A percentile compares a stretch with the other conserved stretches of the same genome.
phyloP scores from a whole-genome alignment of 2,329 filamentous ascomycete species.

The Fusarium gaditjirri region DNA sequence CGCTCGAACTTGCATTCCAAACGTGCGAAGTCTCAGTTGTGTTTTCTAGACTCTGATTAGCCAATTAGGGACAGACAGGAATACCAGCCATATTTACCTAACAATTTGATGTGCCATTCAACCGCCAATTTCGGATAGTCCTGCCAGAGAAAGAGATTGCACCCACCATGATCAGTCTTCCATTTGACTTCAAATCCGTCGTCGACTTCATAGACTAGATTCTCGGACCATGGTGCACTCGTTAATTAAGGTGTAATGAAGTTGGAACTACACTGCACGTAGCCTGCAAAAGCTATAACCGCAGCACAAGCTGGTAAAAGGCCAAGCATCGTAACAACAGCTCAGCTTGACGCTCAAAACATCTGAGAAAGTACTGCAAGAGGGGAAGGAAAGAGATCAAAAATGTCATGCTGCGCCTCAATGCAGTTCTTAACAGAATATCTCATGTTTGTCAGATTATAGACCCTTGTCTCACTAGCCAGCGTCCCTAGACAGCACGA shows the following conservation, averaged over 20 bases:
- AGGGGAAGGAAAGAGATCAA: background rate
- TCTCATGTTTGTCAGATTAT: background rate
- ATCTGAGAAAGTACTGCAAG: accelerated
- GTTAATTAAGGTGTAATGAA: background rate
- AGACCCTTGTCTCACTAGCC: constrained; percentile 9
- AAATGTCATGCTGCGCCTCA: background rate
- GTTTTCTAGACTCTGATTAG: background rate
- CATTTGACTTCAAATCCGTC: background rate
- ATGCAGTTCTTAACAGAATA: background rate
- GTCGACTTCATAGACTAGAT: background rate
- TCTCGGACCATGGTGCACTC: accelerated
- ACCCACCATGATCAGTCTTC: background rate
- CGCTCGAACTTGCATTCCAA: background rate
- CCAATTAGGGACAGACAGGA: accelerated
- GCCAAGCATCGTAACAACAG: accelerated
- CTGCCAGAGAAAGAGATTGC: constrained; percentile 7
- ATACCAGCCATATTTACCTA: background rate
- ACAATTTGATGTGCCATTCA: background rate
- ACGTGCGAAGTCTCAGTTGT: background rate
- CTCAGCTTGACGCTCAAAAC: accelerated
- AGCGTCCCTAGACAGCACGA: background rate
- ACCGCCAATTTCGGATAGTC: background rate
- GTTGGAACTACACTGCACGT: background rate
- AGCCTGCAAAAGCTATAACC: accelerated
- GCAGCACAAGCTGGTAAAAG: accelerated